Evolutionary conservation across 2,329 filamentous ascomycete genomes (phyloP).

Genomic region (Trichoderma lentiforme): DNA sequence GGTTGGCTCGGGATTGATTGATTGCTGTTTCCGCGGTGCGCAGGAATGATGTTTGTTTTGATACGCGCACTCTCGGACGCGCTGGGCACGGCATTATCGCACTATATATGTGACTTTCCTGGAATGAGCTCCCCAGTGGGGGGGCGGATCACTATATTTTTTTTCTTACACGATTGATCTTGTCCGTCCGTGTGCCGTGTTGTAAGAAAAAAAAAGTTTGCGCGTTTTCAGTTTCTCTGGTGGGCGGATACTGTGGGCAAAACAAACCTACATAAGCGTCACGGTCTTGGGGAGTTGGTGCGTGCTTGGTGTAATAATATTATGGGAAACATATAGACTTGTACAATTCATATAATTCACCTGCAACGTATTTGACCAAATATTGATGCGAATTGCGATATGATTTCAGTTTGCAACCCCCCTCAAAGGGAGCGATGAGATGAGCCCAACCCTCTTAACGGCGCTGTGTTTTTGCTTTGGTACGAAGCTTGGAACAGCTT

Average conservation of each 20-base stretch:
- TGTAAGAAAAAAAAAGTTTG: neutral
- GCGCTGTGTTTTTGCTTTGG: neutral
- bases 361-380: neutral
- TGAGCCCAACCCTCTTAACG: neutral
- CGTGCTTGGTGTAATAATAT: neutral
- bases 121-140: slow-evolving; percentile 8
- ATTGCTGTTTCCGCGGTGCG: slow-evolving; percentile 23
- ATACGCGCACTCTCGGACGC: slow-evolving; percentile 22
- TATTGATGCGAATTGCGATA: neutral
- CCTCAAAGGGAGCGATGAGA: neutral
- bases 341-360: neutral
- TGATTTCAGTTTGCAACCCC: neutral
- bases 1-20: slow-evolving; percentile 19
- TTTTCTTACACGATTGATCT: neutral
- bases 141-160: slow-evolving; percentile 11
- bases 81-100: slow-evolving; percentile 21
- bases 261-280: neutral
- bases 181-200: neutral
- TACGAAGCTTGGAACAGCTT: neutral
- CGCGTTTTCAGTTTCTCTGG: neutral
- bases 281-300: neutral
- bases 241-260: neutral
- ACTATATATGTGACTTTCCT: slow-evolving; percentile 18
- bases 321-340: neutral
- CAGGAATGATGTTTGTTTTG: slow-evolving; percentile 24